These are phyloP conservation scores for Wickerhamomyces pijperi DNA, from an alignment of 805 yeast genomes.

Conservation along the genomic window DNA sequence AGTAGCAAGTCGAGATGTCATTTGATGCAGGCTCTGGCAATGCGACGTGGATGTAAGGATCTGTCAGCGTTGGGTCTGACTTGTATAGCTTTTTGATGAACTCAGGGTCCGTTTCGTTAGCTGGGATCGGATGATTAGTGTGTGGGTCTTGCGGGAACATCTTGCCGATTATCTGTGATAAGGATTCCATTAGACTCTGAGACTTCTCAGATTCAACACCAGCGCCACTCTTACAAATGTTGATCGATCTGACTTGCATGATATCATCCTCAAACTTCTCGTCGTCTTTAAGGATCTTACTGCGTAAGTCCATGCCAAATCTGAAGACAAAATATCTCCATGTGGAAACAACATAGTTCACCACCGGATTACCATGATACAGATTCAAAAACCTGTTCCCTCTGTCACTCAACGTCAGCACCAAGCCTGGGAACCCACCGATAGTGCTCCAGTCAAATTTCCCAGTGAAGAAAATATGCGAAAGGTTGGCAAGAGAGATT, in stretches of 20 bases:
- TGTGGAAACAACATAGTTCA: slow-evolving; percentile 53
- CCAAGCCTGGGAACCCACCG: slow-evolving; percentile 88
- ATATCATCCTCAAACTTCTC: slow-evolving; percentile 22
- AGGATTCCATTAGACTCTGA: slow-evolving; percentile 1
- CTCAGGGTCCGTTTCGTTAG: slow-evolving; percentile 13
- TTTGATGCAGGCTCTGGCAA: slow-evolving; percentile 19
- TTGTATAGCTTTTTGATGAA: slow-evolving; percentile 7
- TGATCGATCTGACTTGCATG: slow-evolving; percentile 15
- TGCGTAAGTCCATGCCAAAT: slow-evolving; percentile 45
- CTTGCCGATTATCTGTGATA: slow-evolving; percentile 25
- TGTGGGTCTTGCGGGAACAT: slow-evolving; percentile 48
- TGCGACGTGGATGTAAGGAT: slow-evolving; percentile 24
- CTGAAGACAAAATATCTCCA: slow-evolving; percentile 87
- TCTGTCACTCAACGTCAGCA: slow-evolving; percentile 73
- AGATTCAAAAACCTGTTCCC: slow-evolving; percentile 49
- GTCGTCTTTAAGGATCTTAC: slow-evolving; percentile 16
- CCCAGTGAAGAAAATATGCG: slow-evolving; percentile 71
- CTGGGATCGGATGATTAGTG: slow-evolving; percentile 22
- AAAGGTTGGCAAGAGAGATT: slow-evolving; percentile 43
- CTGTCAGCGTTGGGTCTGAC: slow-evolving; percentile 25
- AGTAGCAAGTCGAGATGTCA: slow-evolving; percentile 43
- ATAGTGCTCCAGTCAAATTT: slow-evolving; percentile 62
- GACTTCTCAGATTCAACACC: slow-evolving; percentile 4
- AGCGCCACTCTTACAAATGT: slow-evolving; percentile 1
- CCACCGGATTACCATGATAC: slow-evolving; percentile 35